A percentile compares a stretch with the other conserved stretches of the same genome.
Evolutionary conservation across 306 rosid species (phyloP).

Genomic region (Inga laurina): DNA sequence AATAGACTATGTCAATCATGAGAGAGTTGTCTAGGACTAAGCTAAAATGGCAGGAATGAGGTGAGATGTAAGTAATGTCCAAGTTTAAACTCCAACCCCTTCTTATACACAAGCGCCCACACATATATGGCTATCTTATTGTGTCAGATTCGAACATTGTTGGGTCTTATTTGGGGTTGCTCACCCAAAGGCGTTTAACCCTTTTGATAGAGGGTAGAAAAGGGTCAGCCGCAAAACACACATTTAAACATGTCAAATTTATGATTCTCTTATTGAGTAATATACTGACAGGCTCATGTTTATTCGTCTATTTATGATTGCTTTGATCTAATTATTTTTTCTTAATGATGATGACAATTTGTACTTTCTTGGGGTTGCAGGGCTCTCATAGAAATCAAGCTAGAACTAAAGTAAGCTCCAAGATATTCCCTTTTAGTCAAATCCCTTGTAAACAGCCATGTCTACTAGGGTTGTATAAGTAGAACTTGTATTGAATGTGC

Average conservation of each 20-base stretch:
- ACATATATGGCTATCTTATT: too few species aligned
- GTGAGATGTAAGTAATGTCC: neutral
- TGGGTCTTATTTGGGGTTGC: too few species aligned
- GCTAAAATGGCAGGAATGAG: neutral
- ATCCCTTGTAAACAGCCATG: neutral
- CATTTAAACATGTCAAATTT: neutral
- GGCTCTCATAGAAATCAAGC: constrained; percentile 30
- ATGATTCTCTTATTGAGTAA: neutral
- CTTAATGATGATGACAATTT: neutral
- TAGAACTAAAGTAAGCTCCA: constrained; percentile 31
- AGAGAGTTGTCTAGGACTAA: neutral
- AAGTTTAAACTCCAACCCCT: neutral
- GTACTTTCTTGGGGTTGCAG: constrained; percentile 48
- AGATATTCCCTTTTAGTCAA: neutral
- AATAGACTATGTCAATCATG: neutral
- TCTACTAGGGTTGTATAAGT: neutral
- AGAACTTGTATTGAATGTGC: constrained; percentile 17
- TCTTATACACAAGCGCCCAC: too few species aligned
- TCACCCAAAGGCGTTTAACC: too few species aligned
- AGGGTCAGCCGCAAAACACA: neutral
- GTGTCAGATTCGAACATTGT: too few species aligned
- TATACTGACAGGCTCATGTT: neutral
- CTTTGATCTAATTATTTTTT: neutral
- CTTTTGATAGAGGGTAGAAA: neutral
- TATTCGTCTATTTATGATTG: neutral